Evolutionary conservation across 1,284 basidiomycete genomes (phyloP).

Genomic region (Vanrija humicola): DNA sequence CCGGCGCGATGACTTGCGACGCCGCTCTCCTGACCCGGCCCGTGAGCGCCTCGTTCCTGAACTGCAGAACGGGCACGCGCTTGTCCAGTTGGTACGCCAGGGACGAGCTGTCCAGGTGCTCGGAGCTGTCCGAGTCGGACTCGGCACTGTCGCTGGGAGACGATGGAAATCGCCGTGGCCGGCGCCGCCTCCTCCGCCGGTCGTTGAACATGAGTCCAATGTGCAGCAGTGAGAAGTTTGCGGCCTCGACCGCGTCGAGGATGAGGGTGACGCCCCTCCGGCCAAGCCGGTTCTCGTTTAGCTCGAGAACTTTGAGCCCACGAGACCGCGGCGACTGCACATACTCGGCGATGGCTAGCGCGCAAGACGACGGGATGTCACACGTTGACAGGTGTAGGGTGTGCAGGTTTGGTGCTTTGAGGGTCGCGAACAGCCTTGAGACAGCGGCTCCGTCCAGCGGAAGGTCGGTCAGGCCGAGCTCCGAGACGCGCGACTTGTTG

Average conservation of each 20-base stretch:
- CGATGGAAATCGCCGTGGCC: too few relatives aligned
- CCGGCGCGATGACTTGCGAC: conserved; percentile 18
- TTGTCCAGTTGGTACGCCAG: conserved; percentile 19
- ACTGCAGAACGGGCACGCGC: conserved; percentile 28
- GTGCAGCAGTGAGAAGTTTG: conserved; percentile 28
- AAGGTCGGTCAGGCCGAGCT: conserved; percentile 36
- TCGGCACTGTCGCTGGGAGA: too few relatives aligned
- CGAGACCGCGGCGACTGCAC: conserved; percentile 25
- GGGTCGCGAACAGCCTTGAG: conserved; percentile 19
- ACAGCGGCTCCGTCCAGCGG: conserved; percentile 21
- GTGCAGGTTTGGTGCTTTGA: conserved; percentile 26
- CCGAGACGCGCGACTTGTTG: conserved; percentile 27
- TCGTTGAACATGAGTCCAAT: conserved; percentile 32
- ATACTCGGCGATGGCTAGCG: conserved; percentile 16
- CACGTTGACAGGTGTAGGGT: conserved; percentile 39
- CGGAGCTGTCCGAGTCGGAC: too few relatives aligned
- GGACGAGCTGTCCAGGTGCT: too few relatives aligned
- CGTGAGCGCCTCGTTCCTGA: conserved; percentile 34
- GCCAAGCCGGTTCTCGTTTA: conserved; percentile 42
- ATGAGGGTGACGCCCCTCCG: conserved; percentile 26
- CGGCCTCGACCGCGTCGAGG: conserved; percentile 32
- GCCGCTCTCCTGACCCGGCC: conserved; percentile 28
- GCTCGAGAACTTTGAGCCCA: conserved; percentile 30
- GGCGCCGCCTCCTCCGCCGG: too few relatives aligned
- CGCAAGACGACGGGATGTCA: conserved; percentile 16